Evolutionary conservation across 2,329 filamentous ascomycete species (phyloP), one percentile per base, ranked within the genome.

Genomic region (Diaporthe vaccinii): DNA sequence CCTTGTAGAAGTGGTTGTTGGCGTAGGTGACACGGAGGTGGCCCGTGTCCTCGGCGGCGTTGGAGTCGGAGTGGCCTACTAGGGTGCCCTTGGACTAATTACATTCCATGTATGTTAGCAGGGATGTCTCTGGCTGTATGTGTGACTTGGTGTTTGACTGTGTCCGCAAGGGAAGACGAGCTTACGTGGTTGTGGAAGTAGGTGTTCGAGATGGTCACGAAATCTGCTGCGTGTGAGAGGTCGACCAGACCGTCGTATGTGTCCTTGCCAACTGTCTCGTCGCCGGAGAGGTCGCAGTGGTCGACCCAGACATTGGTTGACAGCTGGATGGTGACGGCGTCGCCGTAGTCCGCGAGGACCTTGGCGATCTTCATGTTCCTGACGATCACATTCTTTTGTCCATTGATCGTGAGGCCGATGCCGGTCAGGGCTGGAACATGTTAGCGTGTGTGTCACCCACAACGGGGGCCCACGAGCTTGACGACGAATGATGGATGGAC

Each of bases 41-140:
- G n/a, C 86, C 86, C 5, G 75, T 81, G 78, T 87, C 86, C 34
- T 74, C 67, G 25, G 79, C 84, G 9, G 34, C 65, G 84, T 92
- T 92, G 83, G 75, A 86, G 85, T 92, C 89, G n/a, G 86, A 89
- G 87, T 92, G 90, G 51, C 89, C 90, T 76, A 92, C 84, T 15
- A 92, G 86, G 0, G 89, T 90, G 61, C 86, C 88, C 83, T 92
- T 92, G 84, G 85, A 92, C 65, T 69, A 46, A 1, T 34, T 14
- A 28, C 8, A 31, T 41, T 1, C 41, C 15, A 31, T 3, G 6
- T 8, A 14, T 41, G 31, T 68, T 12, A 69, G 20, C 25, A 2
- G 6, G 25, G 15, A 44, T 44, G 15, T 58, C 28, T 61, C 22
- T 15, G 31, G 22, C 7, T 14, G n/a, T n/a, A n/a, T n/a, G n/a